phyloP scores from a whole-genome alignment of 106 monocot species.

The Dendrobium nobile region DNA sequence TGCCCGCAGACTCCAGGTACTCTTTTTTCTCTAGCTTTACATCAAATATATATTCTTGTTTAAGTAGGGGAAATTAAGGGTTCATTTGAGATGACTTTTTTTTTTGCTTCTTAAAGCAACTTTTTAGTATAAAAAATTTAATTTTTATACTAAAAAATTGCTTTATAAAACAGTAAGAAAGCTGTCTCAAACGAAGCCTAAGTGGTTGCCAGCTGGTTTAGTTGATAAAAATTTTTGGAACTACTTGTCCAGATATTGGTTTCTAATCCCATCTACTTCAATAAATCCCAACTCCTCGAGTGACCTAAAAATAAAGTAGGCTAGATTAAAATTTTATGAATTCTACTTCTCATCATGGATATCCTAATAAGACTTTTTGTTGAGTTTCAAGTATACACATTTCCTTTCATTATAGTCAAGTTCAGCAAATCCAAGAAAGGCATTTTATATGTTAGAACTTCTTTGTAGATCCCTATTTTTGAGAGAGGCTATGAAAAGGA shows the following conservation, averaged over 20 bases:
- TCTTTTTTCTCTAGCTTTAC: neutral
- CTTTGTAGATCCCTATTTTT: constrained; percentile 87
- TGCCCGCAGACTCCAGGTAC: constrained; percentile 96
- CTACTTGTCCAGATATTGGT: no score
- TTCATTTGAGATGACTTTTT: no score
- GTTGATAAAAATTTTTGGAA: no score
- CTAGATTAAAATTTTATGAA: neutral
- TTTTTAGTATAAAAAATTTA: no score
- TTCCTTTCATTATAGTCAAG: neutral
- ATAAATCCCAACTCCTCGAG: no score
- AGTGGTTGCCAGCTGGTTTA: no score
- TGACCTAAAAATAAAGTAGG: no score
- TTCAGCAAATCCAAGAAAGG: neutral
- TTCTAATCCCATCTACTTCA: no score
- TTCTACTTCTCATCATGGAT: neutral
- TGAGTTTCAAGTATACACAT: neutral
- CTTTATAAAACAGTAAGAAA: no score
- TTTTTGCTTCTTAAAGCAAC: no score
- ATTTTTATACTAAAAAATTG: no score
- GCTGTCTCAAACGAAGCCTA: no score
- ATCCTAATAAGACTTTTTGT: neutral
- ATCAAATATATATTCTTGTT: neutral
- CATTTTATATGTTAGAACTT: neutral
- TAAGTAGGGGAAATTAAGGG: neutral
- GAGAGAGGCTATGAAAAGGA: constrained; percentile 99